A percentile compares a stretch with the other conserved stretches of the same genome.
These are phyloP conservation scores for Rossbeevera mucosa DNA, from an alignment of 768 basidiomycete species.

Conservation along the genomic window DNA sequence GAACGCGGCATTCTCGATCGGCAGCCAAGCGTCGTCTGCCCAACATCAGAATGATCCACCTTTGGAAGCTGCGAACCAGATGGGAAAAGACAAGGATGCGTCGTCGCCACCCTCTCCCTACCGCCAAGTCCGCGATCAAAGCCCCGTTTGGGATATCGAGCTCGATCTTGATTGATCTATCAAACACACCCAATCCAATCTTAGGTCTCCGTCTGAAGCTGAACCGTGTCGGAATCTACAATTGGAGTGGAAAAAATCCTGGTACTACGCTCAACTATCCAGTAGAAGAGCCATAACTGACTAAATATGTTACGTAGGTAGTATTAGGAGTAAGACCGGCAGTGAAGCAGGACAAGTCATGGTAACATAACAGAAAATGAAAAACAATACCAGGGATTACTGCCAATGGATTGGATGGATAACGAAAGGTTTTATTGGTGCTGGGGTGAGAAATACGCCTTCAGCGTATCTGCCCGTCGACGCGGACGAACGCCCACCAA, in stretches of 20 bases:
- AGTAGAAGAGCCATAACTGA: conserved; percentile 17
- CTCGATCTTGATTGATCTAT: conserved; percentile 40
- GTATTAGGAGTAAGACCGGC: conserved; percentile 1
- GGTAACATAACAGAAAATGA: background rate
- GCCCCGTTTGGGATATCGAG: conserved; percentile 74
- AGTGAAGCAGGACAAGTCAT: background rate
- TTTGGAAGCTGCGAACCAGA: background rate
- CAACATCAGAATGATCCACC: background rate
- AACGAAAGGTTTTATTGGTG: conserved; percentile 4
- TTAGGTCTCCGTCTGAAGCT: background rate
- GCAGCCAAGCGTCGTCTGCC: conserved; percentile 20
- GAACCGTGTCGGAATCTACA: background rate
- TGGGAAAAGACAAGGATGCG: conserved; percentile 23
- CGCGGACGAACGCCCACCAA: conserved; percentile 21
- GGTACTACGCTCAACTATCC: no score
- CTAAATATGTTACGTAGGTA: conserved; percentile 18
- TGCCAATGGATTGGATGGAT: background rate
- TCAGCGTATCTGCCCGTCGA: conserved; percentile 24
- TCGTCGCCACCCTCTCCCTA: background rate
- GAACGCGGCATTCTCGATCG: conserved; percentile 35
- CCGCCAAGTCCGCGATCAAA: conserved; percentile 38
- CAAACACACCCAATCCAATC: conserved; percentile 14
- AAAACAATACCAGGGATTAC: background rate
- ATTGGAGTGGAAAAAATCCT: background rate
- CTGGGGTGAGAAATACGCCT: conserved; percentile 29